A percentile compares a stretch with the other conserved stretches of the same genome.
Conservation (phyloP, 306 rosid genomes). For the Casuarina cunninghamiana region DNA sequence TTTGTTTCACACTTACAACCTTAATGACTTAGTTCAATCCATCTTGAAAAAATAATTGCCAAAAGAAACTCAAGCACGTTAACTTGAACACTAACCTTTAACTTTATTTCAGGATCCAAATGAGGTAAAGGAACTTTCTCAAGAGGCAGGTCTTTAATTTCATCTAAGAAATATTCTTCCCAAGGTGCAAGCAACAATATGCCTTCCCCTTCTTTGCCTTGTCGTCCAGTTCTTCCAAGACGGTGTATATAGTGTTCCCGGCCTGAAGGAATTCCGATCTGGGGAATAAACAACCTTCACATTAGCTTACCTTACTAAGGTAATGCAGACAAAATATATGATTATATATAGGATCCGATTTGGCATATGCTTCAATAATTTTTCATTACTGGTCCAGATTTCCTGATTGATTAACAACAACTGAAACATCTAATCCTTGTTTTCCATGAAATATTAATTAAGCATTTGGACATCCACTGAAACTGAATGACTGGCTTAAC, state of each 20-base stretch:
- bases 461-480: neutral
- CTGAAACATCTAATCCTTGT: neutral
- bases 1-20: neutral
- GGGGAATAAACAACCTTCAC: conserved; percentile 14
- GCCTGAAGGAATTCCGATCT: conserved; percentile 86
- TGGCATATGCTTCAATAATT: conserved; percentile 4
- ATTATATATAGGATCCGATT: conserved; percentile 3
- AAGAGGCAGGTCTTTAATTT: conserved; percentile 78
- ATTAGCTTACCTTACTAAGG: conserved; percentile 6
- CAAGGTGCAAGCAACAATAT: conserved; percentile 85
- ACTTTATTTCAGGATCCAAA: conserved; percentile 51
- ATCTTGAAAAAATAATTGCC: neutral
- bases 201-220: conserved; percentile 87
- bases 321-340: conserved; percentile 3
- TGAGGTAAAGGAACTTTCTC: conserved; percentile 55
- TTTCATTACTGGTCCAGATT: neutral
- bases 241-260: conserved; percentile 92
- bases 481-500: too few relatives aligned
- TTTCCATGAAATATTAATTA: neutral
- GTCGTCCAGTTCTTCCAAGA: conserved; percentile 92
- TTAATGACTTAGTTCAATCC: neutral
- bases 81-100: conserved; percentile 53
- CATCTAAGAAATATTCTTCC: conserved; percentile 83
- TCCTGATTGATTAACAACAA: neutral
- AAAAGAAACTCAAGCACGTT: neutral